Evolutionary conservation across 352 stramenopile genomes (phyloP), one percentile per base, ranked within the genome.

Genomic region (Pythium oligandrum): DNA sequence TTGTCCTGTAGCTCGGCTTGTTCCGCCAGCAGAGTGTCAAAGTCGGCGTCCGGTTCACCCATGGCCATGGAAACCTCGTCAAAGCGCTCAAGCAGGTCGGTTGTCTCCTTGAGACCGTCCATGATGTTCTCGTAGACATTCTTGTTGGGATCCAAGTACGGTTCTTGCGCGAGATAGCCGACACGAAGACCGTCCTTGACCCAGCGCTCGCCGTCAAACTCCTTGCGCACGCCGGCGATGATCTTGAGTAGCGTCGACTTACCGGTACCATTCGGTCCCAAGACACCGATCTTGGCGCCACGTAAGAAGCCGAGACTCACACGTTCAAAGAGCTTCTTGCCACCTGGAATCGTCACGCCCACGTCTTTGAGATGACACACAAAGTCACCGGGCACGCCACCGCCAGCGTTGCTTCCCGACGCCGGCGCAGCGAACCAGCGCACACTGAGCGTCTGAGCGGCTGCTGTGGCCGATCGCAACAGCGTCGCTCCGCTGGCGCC

Each of bases 161-260:
- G 87, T 48, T 97, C 88, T 57, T 97, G 88, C 33, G 76, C 70
- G 31, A 97, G 57, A 49, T 97, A 97, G 12, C 87, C 86, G 30
- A 96, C 80, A 51, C 88, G 85, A 3, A 96, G 53, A 8, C 81
- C 86, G 38, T 86, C 75, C 55, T 95, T 92, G 38, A 90, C 73
- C 88, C 87, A 96, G 8, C 88, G 71, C 63, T 95, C 83, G 31
- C 88, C 88, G 57, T 96, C 86, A 55, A 86, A 92, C 61, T 96
- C 84, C 8, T 65, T 76, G 53, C 64, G 70, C 10, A 98, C 94
- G 26, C 96, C 93, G 3, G 86, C 88, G 60, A 99, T 89, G 12
- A 99, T 81, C 74, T 98, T 98, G 8, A 99, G 75, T 10, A 99
- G 74, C 38, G 96, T 98, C 35, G 90, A 98, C 64, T 98, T 99